A percentile compares a stretch with the other conserved stretches of the same genome.
phyloP scores from a whole-genome alignment of 2,329 filamentous ascomycete genomes.

The Rhynchosporium secalis region DNA sequence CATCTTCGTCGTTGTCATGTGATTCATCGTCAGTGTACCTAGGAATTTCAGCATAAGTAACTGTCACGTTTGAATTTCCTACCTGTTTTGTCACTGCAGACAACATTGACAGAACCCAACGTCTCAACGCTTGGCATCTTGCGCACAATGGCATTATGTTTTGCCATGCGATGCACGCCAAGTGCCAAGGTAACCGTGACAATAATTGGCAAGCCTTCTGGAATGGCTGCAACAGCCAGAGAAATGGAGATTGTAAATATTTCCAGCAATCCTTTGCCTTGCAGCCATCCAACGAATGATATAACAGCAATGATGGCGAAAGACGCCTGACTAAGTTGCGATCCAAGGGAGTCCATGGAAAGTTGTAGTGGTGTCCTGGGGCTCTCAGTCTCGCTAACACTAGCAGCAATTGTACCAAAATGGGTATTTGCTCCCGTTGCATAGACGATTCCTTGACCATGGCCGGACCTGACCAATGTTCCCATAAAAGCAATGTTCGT shows the following conservation, averaged over 20 bases:
- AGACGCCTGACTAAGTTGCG: constrained; percentile 94
- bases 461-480: constrained; percentile 88
- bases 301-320: constrained; percentile 94
- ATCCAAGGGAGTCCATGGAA: constrained; percentile 96
- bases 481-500: constrained; percentile 99
- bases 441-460: constrained; percentile 96
- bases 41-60: constrained; percentile 28
- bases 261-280: constrained; percentile 85
- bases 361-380: constrained; percentile 90
- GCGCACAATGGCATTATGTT: constrained; percentile 90
- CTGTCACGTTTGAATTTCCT: constrained; percentile 28
- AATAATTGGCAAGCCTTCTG: constrained; percentile 94
- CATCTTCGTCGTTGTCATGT: constrained; percentile 96
- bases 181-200: constrained; percentile 95
- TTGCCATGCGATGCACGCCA: constrained; percentile 95
- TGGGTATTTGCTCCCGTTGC: constrained; percentile 91
- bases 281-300: constrained; percentile 83
- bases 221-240: constrained; percentile 92
- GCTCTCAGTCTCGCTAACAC: constrained; percentile 91
- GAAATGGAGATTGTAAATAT: constrained; percentile 98
- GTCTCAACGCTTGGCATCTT: constrained; percentile 97
- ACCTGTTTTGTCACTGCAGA: constrained; percentile 97
- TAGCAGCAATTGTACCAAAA: constrained; percentile 94
- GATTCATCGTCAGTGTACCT: constrained; percentile 93
- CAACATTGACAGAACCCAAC: constrained; percentile 97